Conservation (phyloP, 2,329 filamentous ascomycete species). For the Verticillium nonalfalfae region DNA sequence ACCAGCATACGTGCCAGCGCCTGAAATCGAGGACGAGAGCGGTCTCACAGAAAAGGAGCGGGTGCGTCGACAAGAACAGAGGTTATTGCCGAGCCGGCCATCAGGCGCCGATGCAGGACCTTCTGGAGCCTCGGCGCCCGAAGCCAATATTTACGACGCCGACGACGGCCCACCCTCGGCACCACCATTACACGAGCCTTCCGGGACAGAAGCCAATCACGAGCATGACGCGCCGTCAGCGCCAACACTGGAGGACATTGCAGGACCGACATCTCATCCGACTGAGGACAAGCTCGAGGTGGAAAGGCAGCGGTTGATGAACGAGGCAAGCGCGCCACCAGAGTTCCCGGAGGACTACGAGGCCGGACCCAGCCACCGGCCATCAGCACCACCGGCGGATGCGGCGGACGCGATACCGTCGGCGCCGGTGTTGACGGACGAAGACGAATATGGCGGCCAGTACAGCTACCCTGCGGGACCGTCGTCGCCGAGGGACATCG, state of each 20-base stretch:
- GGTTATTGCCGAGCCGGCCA: constrained; percentile 75
- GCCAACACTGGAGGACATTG: constrained; percentile 39
- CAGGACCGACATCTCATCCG: constrained; percentile 17
- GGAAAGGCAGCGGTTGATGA: constrained; percentile 58
- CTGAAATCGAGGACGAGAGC: constrained; percentile 53
- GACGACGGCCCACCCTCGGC: constrained; percentile 27
- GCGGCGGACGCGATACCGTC: constrained; percentile 36
- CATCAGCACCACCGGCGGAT: constrained; percentile 18
- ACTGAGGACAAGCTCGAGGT: constrained; percentile 76
- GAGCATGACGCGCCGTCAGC: constrained; percentile 30
- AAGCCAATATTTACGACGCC: constrained; percentile 40
- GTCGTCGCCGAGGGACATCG: neutral
- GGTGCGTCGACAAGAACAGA: constrained; percentile 68
- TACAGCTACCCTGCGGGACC: constrained; percentile 14
- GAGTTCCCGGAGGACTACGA: constrained; percentile 49
- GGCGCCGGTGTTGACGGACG: constrained; percentile 51
- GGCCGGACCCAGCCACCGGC: constrained; percentile 20
- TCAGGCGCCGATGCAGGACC: constrained; percentile 36
- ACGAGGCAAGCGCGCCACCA: constrained; percentile 58
- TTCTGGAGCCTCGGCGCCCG: constrained; percentile 17
- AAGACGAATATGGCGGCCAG: constrained; percentile 40
- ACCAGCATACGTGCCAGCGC: constrained; percentile 51
- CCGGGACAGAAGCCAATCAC: neutral
- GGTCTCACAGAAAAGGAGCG: constrained; percentile 76
- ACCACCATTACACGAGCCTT: constrained; percentile 2